Base-by-base conservation (phyloP, 768 basidiomycete species). In the Trametes cingulata region DNA sequence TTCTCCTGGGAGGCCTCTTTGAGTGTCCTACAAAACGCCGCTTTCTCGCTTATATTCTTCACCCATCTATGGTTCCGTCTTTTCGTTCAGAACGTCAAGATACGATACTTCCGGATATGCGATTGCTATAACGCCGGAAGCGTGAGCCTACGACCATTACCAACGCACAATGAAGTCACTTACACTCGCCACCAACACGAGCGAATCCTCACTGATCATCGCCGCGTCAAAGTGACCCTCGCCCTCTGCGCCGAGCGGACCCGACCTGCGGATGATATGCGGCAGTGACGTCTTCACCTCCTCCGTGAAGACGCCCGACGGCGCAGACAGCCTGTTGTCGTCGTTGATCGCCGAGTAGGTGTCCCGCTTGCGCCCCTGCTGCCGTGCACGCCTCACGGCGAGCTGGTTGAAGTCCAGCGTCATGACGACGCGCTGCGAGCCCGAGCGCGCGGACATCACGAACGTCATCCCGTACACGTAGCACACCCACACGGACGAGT, bases 151-250 rank as follows among this genome's bases (percentile, higher is more conserved):
- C 15, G 2, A 3, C 15, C 49, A 19, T 12, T 24, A 2, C n/a
- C 1, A 15, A 37, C 29, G 25, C 25, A 12, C 2, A 25, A 13
- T 15, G 5, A n/a, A 2, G 9, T 14, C 15, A 65, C 69, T 55
- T 43, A 71, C 70, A 40, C 55, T 65, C n/a, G 54, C 41, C 10
- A 85, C 81, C 3, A 84, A 70, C 49, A 88, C 71, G 8, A 87
- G 62, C 59, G 72, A 75, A 69, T 87, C 85, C 68, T 85, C 84
- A 62, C 77, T 80, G 73, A 85, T 81, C 79, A 88, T 80, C 8
- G 75, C 76, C 49, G 72, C 70, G 56, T 61, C 56, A 51, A 64
- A 68, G 25, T 63, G 52, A 4, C 56, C 60, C 40, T 61, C 59
- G 25, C 56, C 61, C 55, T 57, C 36, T 20, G 45, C n/a, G 4